Evolutionary conservation across 192 early-diverging fungal species (phyloP).

Genomic region (Thamnidium elegans): DNA sequence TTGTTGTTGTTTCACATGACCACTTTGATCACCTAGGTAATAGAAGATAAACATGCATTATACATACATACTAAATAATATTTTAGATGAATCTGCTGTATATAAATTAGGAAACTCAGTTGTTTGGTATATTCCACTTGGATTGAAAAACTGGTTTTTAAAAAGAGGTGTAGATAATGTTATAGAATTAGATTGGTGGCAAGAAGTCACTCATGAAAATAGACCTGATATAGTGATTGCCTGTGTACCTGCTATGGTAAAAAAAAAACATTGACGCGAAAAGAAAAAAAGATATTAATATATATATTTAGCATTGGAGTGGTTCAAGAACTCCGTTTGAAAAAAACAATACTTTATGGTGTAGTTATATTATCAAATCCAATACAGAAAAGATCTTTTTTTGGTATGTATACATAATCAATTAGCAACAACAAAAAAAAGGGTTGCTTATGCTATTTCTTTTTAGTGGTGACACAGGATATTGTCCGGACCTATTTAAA

Average conservation of each 20-base stretch:
- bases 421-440: too few relatives aligned
- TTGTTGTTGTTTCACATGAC: conserved; percentile 55
- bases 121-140: conserved; percentile 56
- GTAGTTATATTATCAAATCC: conserved; percentile 47
- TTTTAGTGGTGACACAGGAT: conserved; percentile 51
- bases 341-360: conserved; percentile 39
- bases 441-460: not conserved
- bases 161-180: conserved; percentile 47
- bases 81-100: conserved; percentile 46
- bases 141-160: conserved; percentile 46
- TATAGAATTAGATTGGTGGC: conserved; percentile 58
- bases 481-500: conserved; percentile 45
- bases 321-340: conserved; percentile 33
- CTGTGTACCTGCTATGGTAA: conserved; percentile 38
- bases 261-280: not conserved
- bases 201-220: conserved; percentile 39
- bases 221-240: conserved; percentile 40
- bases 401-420: too few relatives aligned
- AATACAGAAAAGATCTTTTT: conserved; percentile 45
- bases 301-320: conserved; percentile 29
- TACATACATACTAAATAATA: not conserved
- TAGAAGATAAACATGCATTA: conserved; percentile 1
- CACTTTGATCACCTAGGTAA: conserved; percentile 53
- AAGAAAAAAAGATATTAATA: conserved; percentile 1
- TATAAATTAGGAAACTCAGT: conserved; percentile 47